Evolutionary conservation across 306 rosid genomes (phyloP).

Genomic region (Corylus avellana): DNA sequence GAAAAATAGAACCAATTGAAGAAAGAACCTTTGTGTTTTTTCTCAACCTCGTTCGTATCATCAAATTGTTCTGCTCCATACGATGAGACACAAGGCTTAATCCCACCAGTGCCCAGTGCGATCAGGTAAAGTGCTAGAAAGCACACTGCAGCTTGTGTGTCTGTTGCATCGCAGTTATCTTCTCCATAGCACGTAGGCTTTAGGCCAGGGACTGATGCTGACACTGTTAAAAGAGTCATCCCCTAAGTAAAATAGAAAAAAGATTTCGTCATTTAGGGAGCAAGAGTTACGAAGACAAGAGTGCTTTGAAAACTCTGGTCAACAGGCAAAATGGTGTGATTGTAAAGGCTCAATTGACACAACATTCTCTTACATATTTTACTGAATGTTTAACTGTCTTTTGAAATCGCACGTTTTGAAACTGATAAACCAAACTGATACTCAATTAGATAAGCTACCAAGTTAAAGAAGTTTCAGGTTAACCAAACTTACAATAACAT

Average conservation of each 20-base stretch:
- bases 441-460: background rate
- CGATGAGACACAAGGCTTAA: conserved; percentile 82
- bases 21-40: conserved; percentile 67
- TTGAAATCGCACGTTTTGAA: no score
- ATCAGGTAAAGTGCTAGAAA: conserved; percentile 65
- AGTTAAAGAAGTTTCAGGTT: conserved; percentile 2
- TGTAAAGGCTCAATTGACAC: no score
- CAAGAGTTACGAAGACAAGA: background rate
- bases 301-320: background rate
- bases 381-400: no score
- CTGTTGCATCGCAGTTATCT: conserved; percentile 51
- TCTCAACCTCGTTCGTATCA: conserved; percentile 54
- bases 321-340: no score
- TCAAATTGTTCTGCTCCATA: conserved; percentile 89
- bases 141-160: conserved; percentile 42
- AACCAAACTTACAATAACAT: conserved; percentile 54
- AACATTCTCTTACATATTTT: no score
- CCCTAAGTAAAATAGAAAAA: conserved; percentile 44
- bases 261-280: background rate
- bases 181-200: conserved; percentile 57
- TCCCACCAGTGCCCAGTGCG: conserved; percentile 86
- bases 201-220: conserved; percentile 68
- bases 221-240: conserved; percentile 72
- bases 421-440: no score
- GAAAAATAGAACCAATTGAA: conserved; percentile 82